Evolutionary conservation across 176 grass and related monocot genomes (phyloP).

Genomic region (Aechmea fasciata): DNA sequence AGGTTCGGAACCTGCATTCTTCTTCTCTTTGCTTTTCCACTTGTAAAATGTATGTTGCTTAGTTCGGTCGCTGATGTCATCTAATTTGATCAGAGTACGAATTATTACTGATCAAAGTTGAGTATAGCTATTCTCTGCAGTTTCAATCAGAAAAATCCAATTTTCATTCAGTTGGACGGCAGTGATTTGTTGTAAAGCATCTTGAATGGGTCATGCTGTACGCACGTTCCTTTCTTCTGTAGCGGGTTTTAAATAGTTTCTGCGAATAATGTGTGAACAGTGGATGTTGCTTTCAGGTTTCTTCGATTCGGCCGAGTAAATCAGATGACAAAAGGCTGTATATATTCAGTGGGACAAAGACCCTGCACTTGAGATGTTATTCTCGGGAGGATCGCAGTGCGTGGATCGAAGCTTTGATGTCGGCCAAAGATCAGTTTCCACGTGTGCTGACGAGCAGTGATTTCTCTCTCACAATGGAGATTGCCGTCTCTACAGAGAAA

Average conservation of each 20-base stretch:
- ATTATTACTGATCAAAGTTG: neutral
- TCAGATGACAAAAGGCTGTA: constrained; percentile 99
- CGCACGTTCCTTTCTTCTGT: neutral
- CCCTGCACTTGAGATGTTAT: constrained; percentile 73
- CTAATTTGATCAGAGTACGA: neutral
- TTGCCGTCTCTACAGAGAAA: constrained; percentile 64
- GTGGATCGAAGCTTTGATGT: constrained; percentile 65
- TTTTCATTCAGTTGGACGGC: no score
- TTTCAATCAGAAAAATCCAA: no score
- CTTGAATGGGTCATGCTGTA: neutral
- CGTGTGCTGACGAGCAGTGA: constrained; percentile 43
- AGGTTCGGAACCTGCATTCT: constrained; percentile 38
- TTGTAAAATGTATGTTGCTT: no score
- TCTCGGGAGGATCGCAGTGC: constrained; percentile 62
- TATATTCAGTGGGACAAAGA: constrained; percentile 94
- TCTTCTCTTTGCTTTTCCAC: neutral
- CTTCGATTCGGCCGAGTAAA: constrained; percentile 80
- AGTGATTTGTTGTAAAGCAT: no score
- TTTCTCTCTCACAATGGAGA: constrained; percentile 35
- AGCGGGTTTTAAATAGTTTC: neutral
- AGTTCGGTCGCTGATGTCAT: no score
- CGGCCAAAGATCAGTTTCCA: constrained; percentile 62
- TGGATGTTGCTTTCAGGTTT: constrained; percentile 52
- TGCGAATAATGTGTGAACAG: neutral
- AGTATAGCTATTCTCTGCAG: neutral